phyloP scores from a whole-genome alignment of 179 eudicot genomes.

The Vitellaria paradoxa region DNA sequence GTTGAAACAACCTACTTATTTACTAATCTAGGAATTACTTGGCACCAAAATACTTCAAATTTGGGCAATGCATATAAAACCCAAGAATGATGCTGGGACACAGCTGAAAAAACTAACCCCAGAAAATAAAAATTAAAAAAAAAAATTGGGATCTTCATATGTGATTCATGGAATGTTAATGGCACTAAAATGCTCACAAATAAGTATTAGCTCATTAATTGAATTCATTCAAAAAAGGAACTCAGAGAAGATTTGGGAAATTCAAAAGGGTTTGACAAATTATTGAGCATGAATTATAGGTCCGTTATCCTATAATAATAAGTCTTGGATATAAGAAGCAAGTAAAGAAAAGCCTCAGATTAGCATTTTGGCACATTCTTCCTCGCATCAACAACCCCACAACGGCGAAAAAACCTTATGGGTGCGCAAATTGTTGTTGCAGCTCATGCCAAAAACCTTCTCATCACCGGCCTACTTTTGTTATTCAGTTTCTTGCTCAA shows the following conservation, averaged over 20 bases:
- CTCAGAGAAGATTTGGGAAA: neutral
- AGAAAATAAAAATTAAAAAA: too few relatives aligned
- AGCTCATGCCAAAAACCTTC: constrained; percentile 22
- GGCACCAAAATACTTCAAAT: neutral
- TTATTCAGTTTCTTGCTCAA: neutral
- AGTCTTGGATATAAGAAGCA: neutral
- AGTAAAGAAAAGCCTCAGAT: constrained; percentile 27
- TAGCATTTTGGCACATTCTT: constrained; percentile 42
- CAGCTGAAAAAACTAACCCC: neutral
- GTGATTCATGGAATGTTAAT: too few relatives aligned
- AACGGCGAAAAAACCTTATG: neutral
- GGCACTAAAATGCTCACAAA: too few relatives aligned
- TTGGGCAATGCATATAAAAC: neutral
- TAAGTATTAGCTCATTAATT: neutral
- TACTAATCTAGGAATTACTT: neutral
- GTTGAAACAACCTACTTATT: neutral
- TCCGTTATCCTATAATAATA: neutral
- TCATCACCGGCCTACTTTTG: constrained; percentile 15
- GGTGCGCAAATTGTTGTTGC: constrained; percentile 34
- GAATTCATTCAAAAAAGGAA: neutral
- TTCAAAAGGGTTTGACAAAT: neutral
- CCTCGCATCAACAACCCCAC: constrained; percentile 35
- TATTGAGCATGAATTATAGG: neutral
- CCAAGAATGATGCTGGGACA: too few relatives aligned
- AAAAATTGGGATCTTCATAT: too few relatives aligned